Base-by-base conservation (phyloP, 1,284 basidiomycete genomes). In the Naganishia cerealis region DNA sequence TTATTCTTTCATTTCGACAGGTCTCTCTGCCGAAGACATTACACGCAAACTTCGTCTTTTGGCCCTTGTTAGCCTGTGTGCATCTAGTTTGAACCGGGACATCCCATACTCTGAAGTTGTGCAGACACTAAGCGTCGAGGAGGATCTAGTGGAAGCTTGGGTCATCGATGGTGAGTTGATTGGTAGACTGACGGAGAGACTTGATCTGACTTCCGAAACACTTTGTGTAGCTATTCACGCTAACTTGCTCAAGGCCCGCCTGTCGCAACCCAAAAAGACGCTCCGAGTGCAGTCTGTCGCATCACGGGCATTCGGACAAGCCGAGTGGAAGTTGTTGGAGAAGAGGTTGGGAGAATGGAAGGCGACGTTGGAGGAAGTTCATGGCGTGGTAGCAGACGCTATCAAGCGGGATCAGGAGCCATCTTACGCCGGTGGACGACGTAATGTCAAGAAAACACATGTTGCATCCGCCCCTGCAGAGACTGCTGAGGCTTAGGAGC, bases 251-350 rank as follows among this genome's bases (percentile, higher is more conserved):
- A 86, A 86, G 46, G 93, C 90, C 29, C 92, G 92, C 75, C 87
- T 96, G 50, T 91, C 91, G 4, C 93, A 95, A 78, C 88, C 88
- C 3, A 84, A 86, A 10, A 87, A 90, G 72, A 87, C 86, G 40
- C 83, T 95, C 63, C 87, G 87, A 71, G 86, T 96, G 72, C 86
- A 86, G 66, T 88, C 88, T 46, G 89, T 92, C 1, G 88, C 88
- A 1, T 86, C 90, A 1, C 87, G 90, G 67, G 83, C 86, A 38
- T 94, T 95, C 76, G 90, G 89, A 73, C 82, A 83, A 42, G 84
- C 85, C 67, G 90, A 95, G 79, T 96, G 93, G 93, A 85, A 88
- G 77, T 83, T 86, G 26, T 85, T 96, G 53, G 90, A 92, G 80
- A 87, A 87, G 77, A 85, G 92, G 42, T 80, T 96, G 38, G 75